phyloP scores from a whole-genome alignment of 306 rosid genomes.

The Oxytropis ochrocephala region DNA sequence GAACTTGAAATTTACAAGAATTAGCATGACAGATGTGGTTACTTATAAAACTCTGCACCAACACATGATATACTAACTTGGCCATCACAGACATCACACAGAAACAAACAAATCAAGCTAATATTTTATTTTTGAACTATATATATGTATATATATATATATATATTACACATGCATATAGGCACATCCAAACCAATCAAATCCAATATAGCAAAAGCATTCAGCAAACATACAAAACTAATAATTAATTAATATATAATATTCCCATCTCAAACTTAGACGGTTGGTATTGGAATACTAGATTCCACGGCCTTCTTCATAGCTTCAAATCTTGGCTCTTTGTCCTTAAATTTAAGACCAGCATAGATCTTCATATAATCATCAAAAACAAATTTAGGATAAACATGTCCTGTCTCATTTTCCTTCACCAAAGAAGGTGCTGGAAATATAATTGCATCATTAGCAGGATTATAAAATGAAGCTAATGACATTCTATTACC shows the following conservation, averaged over 20 bases:
- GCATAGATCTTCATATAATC: constrained; percentile 84
- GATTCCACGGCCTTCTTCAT: constrained; percentile 74
- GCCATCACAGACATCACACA: neutral
- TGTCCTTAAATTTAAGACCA: constrained; percentile 67
- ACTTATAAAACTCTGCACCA: constrained; percentile 9
- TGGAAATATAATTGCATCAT: constrained; percentile 69
- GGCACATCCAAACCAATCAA: neutral
- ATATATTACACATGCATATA: constrained; percentile 3
- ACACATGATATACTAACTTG: constrained; percentile 5
- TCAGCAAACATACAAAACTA: neutral
- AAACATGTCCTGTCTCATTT: constrained; percentile 29
- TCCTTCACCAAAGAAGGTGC: constrained; percentile 55
- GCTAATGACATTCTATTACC: constrained; percentile 86
- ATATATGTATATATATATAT: neutral
- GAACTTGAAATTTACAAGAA: neutral
- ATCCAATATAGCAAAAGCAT: neutral
- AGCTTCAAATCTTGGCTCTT: constrained; percentile 83
- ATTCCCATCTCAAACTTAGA: constrained; percentile 13
- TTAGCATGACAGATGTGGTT: neutral
- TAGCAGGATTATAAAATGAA: constrained; percentile 80
- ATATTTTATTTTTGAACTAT: constrained; percentile 3
- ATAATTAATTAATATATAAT: neutral
- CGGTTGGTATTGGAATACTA: constrained; percentile 37
- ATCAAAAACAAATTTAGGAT: constrained; percentile 81
- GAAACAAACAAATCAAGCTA: constrained; percentile 1